Conservation (phyloP, 345 rosid species). For the Syzygium grande region DNA sequence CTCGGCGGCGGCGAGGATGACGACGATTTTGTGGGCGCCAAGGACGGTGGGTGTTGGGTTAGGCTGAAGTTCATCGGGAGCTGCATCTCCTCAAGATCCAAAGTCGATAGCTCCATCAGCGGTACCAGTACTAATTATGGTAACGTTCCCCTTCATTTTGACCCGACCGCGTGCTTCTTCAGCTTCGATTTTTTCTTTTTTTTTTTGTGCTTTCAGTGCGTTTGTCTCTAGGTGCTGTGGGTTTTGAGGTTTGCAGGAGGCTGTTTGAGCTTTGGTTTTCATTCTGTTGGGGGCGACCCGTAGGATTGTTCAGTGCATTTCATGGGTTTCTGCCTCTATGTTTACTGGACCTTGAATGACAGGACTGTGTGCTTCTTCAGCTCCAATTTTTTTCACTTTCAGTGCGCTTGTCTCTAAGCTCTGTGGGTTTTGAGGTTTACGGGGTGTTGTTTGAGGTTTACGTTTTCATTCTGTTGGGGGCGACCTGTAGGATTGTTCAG, state of each 20-base stretch:
- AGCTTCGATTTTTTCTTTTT: background rate
- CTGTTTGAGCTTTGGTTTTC: background rate
- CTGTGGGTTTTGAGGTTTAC: background rate
- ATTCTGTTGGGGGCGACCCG: background rate
- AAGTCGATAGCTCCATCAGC: slow-evolving; percentile 59
- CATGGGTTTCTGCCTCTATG: background rate
- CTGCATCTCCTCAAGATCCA: slow-evolving; percentile 73
- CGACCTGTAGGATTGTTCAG: background rate
- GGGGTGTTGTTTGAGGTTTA: background rate
- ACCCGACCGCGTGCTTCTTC: background rate
- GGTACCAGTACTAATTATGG: slow-evolving; percentile 45
- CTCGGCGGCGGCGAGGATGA: slow-evolving; percentile 16
- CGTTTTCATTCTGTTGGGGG: background rate
- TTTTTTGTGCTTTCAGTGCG: background rate
- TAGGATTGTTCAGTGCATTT: background rate
- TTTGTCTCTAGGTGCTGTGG: background rate
- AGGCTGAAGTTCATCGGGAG: slow-evolving; percentile 46
- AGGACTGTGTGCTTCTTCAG: background rate
- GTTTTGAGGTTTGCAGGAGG: background rate
- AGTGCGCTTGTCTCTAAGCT: background rate
- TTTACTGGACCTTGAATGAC: background rate
- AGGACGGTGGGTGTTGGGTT: slow-evolving; percentile 63
- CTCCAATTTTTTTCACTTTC: background rate
- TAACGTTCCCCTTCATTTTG: background rate
- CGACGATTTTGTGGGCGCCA: slow-evolving; percentile 19